phyloP scores from a whole-genome alignment of 2,329 filamentous ascomycete species.

The Aspergillus hortae region DNA sequence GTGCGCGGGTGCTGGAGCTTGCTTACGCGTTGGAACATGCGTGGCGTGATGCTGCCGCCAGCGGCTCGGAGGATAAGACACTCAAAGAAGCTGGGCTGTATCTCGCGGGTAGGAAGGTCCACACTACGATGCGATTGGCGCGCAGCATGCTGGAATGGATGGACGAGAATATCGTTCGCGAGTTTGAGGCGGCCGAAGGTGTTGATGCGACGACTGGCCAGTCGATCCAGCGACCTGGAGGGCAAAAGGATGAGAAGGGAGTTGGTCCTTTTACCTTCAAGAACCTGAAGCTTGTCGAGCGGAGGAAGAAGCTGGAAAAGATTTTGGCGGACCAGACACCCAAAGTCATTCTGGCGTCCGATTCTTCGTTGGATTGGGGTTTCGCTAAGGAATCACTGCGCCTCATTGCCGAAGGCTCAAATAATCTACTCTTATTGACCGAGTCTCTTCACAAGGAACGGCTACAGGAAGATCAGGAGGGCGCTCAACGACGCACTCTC shows the following conservation, averaged over 20 bases:
- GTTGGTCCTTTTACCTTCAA: conserved; percentile 85
- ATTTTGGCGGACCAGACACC: conserved; percentile 55
- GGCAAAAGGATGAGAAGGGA: conserved; percentile 34
- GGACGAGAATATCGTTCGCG: conserved; percentile 90
- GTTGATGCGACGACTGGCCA: conserved; percentile 36
- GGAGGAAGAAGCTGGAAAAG: conserved; percentile 73
- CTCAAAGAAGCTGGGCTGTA: conserved; percentile 62
- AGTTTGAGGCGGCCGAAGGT: conserved; percentile 68
- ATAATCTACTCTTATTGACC: conserved; percentile 83
- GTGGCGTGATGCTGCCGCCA: conserved; percentile 66
- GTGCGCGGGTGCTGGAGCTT: conserved; percentile 87
- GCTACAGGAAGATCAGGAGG: conserved; percentile 18
- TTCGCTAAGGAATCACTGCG: conserved; percentile 80
- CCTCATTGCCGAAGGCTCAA: conserved; percentile 68
- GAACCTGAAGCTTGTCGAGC: conserved; percentile 77
- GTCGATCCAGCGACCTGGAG: conserved; percentile 35
- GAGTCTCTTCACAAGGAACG: conserved; percentile 53
- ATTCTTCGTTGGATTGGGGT: conserved; percentile 88
- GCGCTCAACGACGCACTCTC: conserved; percentile 53
- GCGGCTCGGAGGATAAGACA: conserved; percentile 49
- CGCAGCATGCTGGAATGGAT: conserved; percentile 99
- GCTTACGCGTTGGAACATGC: conserved; percentile 90
- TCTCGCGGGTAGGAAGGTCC: conserved; percentile 79
- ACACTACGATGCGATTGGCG: conserved; percentile 84
- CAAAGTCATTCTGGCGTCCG: conserved; percentile 83